Percentiles rank a stretch among this genome's conserved stretches.
These are phyloP conservation scores for Betula pendula DNA, from an alignment of 306 rosid genomes.

Conservation along the genomic window DNA sequence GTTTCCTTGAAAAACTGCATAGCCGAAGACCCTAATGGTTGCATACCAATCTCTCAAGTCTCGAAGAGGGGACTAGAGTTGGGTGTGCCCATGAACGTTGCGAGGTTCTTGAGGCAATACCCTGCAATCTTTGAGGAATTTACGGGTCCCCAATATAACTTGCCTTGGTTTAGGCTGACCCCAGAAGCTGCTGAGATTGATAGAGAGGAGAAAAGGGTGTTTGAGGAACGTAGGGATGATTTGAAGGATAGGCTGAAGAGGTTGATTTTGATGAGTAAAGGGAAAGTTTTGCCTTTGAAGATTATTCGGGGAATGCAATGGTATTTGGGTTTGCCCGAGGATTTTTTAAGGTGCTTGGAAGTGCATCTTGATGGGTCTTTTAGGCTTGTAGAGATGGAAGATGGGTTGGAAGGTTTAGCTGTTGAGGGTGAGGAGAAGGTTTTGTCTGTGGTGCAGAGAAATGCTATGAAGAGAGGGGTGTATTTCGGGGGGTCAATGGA, in stretches of 20 bases:
- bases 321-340: slow-evolving; percentile 86
- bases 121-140: slow-evolving; percentile 85
- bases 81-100: slow-evolving; percentile 73
- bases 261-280: slow-evolving; percentile 74
- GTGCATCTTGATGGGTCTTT: slow-evolving; percentile 68
- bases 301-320: slow-evolving; percentile 85
- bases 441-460: slow-evolving; percentile 63
- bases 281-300: slow-evolving; percentile 66
- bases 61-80: slow-evolving; percentile 64
- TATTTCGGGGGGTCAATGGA: slow-evolving; percentile 56
- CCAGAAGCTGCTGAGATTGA: slow-evolving; percentile 73
- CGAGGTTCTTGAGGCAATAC: slow-evolving; percentile 72
- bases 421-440: slow-evolving; percentile 46
- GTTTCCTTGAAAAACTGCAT: slow-evolving; percentile 73
- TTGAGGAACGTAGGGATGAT: slow-evolving; percentile 60
- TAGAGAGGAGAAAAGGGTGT: slow-evolving; percentile 62
- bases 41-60: slow-evolving; percentile 74
- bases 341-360: slow-evolving; percentile 50
- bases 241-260: slow-evolving; percentile 69
- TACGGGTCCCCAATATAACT: slow-evolving; percentile 64
- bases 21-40: slow-evolving; percentile 53
- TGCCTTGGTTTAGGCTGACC: slow-evolving; percentile 88
- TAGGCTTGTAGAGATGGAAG: slow-evolving; percentile 72
- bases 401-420: slow-evolving; percentile 66
- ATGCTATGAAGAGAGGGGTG: slow-evolving; percentile 55